phyloP scores from a whole-genome alignment of 768 basidiomycete species.

The Phaffia australis region DNA sequence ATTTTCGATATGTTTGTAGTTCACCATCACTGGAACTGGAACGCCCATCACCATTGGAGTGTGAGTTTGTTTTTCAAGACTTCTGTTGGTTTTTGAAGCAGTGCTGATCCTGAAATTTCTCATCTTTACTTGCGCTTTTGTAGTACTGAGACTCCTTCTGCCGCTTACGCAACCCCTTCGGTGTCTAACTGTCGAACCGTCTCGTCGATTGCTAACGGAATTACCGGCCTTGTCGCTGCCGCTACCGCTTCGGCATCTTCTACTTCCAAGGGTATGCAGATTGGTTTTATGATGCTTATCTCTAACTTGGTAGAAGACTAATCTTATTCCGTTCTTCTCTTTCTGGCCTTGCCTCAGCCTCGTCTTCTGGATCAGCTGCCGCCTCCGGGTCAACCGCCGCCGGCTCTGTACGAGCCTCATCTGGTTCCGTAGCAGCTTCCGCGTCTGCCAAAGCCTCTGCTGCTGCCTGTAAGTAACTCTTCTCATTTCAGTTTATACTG shows the following conservation, averaged over 20 bases:
- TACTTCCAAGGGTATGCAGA: not conserved
- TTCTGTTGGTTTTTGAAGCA: too few species aligned
- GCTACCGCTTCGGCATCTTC: constrained; percentile 2
- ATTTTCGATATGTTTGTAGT: not conserved
- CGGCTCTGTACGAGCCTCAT: not conserved
- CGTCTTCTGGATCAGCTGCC: not conserved
- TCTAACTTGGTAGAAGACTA: too few species aligned
- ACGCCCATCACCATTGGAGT: constrained; percentile 18
- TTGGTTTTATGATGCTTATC: too few species aligned
- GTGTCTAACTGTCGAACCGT: constrained; percentile 36
- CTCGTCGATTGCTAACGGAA: constrained; percentile 33
- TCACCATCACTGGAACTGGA: not conserved
- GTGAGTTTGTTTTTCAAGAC: not conserved
- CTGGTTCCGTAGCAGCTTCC: constrained; percentile 10
- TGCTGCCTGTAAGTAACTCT: not conserved
- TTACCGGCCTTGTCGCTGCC: constrained; percentile 12
- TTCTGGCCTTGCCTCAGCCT: not conserved
- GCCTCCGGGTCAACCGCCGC: not conserved
- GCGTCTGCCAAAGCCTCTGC: not conserved
- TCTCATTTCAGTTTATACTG: not conserved
- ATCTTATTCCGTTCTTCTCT: too few species aligned
- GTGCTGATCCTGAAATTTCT: not conserved
- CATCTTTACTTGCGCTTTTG: not conserved
- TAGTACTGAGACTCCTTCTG: constrained; percentile 36
- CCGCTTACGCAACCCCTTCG: constrained; percentile 28